A percentile compares a stretch with the other conserved stretches of the same genome.
phyloP scores from a whole-genome alignment of 495 filamentous ascomycete genomes.

The Recurvomyces mirabilis region DNA sequence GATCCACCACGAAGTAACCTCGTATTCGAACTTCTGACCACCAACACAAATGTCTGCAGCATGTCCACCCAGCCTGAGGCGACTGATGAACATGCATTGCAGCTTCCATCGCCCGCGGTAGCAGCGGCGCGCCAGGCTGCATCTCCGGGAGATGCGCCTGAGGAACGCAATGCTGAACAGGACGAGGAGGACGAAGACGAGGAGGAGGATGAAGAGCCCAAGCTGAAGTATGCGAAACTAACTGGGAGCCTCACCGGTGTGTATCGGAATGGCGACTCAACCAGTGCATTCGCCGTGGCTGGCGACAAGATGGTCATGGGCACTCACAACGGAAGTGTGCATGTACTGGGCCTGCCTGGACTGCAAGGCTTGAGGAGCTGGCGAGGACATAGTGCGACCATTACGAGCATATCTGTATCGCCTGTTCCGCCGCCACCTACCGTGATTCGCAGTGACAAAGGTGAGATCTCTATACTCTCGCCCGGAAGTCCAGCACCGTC shows the following conservation, averaged over 20 bases:
- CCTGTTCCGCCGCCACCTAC: constrained; percentile 66
- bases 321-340: constrained; percentile 93
- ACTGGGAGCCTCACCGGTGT: constrained; percentile 67
- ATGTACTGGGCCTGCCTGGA: constrained; percentile 71
- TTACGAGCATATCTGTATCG: constrained; percentile 82
- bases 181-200: constrained; percentile 64
- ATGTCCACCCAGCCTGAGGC: constrained; percentile 27
- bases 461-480: background rate
- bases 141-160: background rate
- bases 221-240: constrained; percentile 78
- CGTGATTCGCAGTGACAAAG: background rate
- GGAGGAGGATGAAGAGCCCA: constrained; percentile 90
- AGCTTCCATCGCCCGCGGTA: constrained; percentile 2
- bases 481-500: background rate
- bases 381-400: constrained; percentile 80
- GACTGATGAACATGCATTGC: constrained; percentile 8
- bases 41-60: constrained; percentile 26
- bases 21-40: background rate
- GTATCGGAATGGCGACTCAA: constrained; percentile 90
- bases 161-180: constrained; percentile 6
- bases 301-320: constrained; percentile 97
- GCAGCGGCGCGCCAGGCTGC: constrained; percentile 1
- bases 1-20: too few relatives aligned
- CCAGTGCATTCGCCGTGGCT: constrained; percentile 75
- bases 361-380: constrained; percentile 73